Evolutionary conservation across 306 rosid species (phyloP).

Genomic region (Leucaena leucocephala): DNA sequence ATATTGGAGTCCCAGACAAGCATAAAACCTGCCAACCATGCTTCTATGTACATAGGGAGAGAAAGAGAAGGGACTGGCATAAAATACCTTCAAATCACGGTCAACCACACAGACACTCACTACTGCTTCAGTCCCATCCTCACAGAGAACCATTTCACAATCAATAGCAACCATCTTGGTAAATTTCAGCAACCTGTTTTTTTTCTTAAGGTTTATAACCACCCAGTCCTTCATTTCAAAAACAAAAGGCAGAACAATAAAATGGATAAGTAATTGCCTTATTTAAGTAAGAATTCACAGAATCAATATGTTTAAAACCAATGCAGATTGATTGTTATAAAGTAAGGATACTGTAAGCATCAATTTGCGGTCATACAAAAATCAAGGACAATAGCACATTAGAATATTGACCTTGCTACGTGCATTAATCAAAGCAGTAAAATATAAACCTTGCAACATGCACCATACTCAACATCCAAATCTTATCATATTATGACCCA

Average conservation of each 20-base stretch:
- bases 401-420: background rate
- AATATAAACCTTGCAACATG: background rate
- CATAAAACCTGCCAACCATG: too few relatives aligned
- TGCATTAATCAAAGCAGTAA: constrained; percentile 16
- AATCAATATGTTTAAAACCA: constrained; percentile 1
- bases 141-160: constrained; percentile 96
- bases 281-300: background rate
- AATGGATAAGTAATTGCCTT: constrained; percentile 23
- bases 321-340: constrained; percentile 11
- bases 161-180: constrained; percentile 78
- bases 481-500: background rate
- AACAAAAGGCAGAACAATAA: constrained; percentile 30
- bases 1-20: constrained; percentile 11
- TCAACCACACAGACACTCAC: constrained; percentile 85
- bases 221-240: constrained; percentile 73
- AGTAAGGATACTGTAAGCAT: constrained; percentile 14
- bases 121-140: constrained; percentile 85
- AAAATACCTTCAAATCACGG: constrained; percentile 67
- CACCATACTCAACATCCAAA: constrained; percentile 19
- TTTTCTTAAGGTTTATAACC: constrained; percentile 55
- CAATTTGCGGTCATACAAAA: constrained; percentile 17
- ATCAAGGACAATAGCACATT: background rate
- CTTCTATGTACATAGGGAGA: background rate
- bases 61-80: constrained; percentile 9
- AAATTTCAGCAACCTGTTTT: constrained; percentile 51